Percentiles rank a stretch among this genome's conserved stretches.
phyloP scores from a whole-genome alignment of 31 red algal species.

The Porphyra umbilicalis region DNA sequence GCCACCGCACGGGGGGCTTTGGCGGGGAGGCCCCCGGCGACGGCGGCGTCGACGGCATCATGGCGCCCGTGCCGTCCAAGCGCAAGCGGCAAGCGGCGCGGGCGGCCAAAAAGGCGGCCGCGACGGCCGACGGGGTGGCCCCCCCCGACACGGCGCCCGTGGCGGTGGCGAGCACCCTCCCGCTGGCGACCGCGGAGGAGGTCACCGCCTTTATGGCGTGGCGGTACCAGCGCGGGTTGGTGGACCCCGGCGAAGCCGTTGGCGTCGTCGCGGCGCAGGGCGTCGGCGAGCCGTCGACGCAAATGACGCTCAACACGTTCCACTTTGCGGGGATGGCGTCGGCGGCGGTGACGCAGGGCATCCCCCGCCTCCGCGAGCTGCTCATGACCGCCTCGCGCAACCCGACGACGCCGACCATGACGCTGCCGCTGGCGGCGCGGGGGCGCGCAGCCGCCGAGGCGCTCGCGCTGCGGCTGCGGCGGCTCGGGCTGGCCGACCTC shows the following conservation, averaged over 20 bases:
- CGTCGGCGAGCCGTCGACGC: conserved; percentile 93
- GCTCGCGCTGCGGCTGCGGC: conserved; percentile 26
- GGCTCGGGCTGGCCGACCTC: conserved; percentile 51
- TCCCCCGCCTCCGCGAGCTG: conserved; percentile 93
- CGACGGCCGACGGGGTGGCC: background rate
- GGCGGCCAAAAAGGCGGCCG: background rate
- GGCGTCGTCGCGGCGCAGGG: conserved; percentile 90
- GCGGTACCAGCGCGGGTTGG: conserved; percentile 43
- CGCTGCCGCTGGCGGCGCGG: conserved; percentile 35
- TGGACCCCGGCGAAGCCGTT: conserved; percentile 80
- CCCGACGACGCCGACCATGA: conserved; percentile 92
- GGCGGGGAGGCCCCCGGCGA: background rate
- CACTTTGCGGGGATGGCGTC: conserved; percentile 95
- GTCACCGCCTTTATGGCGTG: conserved; percentile 8
- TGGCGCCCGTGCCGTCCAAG: background rate
- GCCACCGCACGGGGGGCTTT: background rate
- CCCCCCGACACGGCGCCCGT: background rate
- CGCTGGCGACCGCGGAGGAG: background rate
- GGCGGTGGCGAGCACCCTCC: background rate
- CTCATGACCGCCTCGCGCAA: conserved; percentile 80
- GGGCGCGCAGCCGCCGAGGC: conserved; percentile 11
- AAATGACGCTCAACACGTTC: conserved; percentile 99
- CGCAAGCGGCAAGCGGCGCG: background rate
- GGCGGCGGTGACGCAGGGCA: conserved; percentile 87
- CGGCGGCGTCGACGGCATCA: background rate